phyloP scores from a whole-genome alignment of 2,329 filamentous ascomycete species.

The Sporothrix phasma region DNA sequence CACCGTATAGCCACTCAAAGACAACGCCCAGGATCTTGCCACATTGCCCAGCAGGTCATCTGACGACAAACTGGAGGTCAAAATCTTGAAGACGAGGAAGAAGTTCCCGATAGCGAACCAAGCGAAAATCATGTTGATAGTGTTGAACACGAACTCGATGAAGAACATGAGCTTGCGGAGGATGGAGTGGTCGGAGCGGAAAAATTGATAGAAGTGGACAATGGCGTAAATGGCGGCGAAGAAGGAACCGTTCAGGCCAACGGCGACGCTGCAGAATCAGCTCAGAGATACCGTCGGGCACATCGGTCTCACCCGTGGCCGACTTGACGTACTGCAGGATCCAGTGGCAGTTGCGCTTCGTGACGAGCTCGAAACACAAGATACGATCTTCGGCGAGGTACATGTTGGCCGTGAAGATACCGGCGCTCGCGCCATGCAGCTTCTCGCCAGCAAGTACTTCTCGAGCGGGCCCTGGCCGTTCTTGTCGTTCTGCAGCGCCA shows the following conservation, averaged over 20 bases:
- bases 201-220: constrained; percentile 92
- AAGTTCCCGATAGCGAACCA: constrained; percentile 99
- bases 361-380: constrained; percentile 88
- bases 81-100: constrained; percentile 95
- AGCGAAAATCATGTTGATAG: constrained; percentile 92
- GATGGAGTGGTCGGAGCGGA: constrained; percentile 82
- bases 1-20: constrained; percentile 94
- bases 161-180: constrained; percentile 83
- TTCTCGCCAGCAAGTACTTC: constrained; percentile 98
- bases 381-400: constrained; percentile 86
- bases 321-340: constrained; percentile 98
- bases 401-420: constrained; percentile 66
- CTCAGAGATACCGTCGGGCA: constrained; percentile 87
- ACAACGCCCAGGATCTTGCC: constrained; percentile 77
- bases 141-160: constrained; percentile 89
- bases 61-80: constrained; percentile 75
- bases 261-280: constrained; percentile 90
- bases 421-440: constrained; percentile 82
- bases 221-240: constrained; percentile 95
- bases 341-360: constrained; percentile 96
- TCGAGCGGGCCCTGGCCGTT: constrained; percentile 90
- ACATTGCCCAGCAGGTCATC: constrained; percentile 59
- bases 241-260: constrained; percentile 97
- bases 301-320: constrained; percentile 91
- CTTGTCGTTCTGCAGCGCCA: constrained; percentile 91